These are phyloP conservation scores for Mollisia scopiformis DNA, from an alignment of 2,329 filamentous ascomycete species.

Conservation along the genomic window DNA sequence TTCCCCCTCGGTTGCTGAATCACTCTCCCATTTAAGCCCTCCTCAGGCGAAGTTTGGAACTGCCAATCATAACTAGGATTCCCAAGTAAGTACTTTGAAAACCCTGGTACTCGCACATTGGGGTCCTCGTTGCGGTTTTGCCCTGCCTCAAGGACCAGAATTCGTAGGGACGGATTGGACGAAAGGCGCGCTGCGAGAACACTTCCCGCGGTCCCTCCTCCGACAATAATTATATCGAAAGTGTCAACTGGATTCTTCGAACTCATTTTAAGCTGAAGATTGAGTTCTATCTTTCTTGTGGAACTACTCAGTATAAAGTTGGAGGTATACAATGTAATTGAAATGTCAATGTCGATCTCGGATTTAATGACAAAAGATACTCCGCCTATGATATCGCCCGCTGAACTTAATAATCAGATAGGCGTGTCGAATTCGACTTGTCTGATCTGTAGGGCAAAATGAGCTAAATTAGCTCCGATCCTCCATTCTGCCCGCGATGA, in stretches of 20 bases:
- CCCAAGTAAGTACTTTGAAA: not conserved
- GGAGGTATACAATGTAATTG: no score
- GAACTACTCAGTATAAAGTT: no score
- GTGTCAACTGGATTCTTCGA: not conserved
- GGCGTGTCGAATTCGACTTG: no score
- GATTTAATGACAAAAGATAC: no score
- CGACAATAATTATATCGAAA: conserved; percentile 44
- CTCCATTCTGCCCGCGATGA: no score
- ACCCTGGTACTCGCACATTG: not conserved
- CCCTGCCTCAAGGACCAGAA: conserved; percentile 46
- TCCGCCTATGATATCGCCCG: no score
- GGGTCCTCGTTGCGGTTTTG: conserved; percentile 9
- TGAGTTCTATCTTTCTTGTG: not conserved
- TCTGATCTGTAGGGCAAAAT: no score
- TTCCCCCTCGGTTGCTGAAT: conserved; percentile 8
- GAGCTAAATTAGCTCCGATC: no score
- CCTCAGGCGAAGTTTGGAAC: conserved; percentile 1
- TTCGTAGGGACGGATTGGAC: conserved; percentile 38
- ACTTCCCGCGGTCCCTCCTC: conserved; percentile 46
- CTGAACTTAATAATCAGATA: no score
- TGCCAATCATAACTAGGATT: conserved; percentile 5
- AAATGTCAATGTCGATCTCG: no score
- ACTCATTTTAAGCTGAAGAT: not conserved
- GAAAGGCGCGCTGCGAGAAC: conserved; percentile 43
- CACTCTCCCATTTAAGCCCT: conserved; percentile 2